Evolutionary conservation across 176 grass and related monocot species (phyloP), one percentile per base, ranked within the genome.

Genomic region (Zoysia japonica): DNA sequence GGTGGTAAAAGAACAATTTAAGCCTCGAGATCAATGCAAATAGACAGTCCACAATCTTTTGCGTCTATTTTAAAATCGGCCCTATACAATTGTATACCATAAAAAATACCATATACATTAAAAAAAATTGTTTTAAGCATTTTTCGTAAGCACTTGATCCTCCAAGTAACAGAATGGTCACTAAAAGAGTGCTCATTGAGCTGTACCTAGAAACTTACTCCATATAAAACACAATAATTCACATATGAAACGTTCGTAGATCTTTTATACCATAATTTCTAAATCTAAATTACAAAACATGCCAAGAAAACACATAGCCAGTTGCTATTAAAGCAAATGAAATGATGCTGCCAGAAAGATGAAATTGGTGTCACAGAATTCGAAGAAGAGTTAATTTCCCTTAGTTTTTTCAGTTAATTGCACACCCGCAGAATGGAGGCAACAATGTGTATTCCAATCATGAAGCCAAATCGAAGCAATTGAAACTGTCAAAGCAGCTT

Each of bases 121-220:
- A 3, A 54, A 14, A 3, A 54, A 17, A 41, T n/a, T 44, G 68
- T 47, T 42, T n/a, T 1, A 38, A 10, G 10, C 19, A 39, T 44
- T 15, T 72, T 61, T 79, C 60, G 71, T 39, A 19, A 69, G 19
- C 3, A 46, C 11, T 77, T 4, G 66, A 28, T 78, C 49, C 14
- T 63, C 10, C 42, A 70, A 62, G 1, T 70, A 75, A 57, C 7
- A 9, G 3, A 76, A 67, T 15, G 11, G 47, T 53, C 42, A 15
- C 53, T 28, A 76, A 7, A 41, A 6, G 76, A 38, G 17, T 14
- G 5, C 5, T 61, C 37, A 19, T 44, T 6, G 62, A 11, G 28
- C 12, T 36, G 16, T 37, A 62, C 53, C 1, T 61, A 20, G 3
- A 37, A 68, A 39, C n/a, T 43, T 56, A 5, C 41, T 59, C 46